Percentiles rank a stretch among this genome's conserved stretches.
Conservation (phyloP, 2,329 filamentous ascomycete genomes). For the Monosporascus ibericus region DNA sequence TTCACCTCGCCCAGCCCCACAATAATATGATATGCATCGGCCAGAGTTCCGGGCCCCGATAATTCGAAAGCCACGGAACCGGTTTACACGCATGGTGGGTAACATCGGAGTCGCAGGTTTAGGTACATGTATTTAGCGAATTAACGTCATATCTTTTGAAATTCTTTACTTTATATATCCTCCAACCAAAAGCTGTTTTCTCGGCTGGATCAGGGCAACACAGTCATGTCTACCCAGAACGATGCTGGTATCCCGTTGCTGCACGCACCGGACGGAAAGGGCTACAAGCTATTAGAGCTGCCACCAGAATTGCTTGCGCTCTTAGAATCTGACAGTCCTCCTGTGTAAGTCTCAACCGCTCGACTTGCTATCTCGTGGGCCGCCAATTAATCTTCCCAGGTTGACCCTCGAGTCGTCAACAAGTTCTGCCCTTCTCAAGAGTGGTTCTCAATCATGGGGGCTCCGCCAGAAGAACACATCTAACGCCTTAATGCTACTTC, state of each 20-base stretch:
- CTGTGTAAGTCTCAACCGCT: conserved; percentile 36
- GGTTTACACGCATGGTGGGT: neutral
- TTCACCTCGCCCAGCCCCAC: too few species aligned
- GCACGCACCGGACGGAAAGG: conserved; percentile 40
- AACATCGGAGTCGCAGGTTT: neutral
- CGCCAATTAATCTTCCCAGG: conserved; percentile 21
- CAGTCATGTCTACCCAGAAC: conserved; percentile 39
- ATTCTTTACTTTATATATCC: too few species aligned
- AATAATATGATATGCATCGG: neutral
- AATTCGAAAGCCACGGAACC: neutral
- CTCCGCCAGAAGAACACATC: conserved; percentile 63
- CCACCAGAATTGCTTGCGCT: conserved; percentile 51
- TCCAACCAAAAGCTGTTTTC: too few species aligned
- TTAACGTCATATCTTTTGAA: too few species aligned
- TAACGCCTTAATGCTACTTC: conserved; percentile 56
- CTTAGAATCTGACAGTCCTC: conserved; percentile 47
- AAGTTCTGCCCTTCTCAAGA: conserved; percentile 47
- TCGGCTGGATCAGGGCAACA: neutral
- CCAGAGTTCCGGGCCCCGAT: neutral
- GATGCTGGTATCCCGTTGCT: conserved; percentile 42
- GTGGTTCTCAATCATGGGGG: conserved; percentile 46
- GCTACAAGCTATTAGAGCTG: conserved; percentile 58
- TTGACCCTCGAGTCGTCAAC: conserved; percentile 44
- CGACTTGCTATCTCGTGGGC: neutral
- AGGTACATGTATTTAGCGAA: too few species aligned